These are phyloP conservation scores for Hydrangea macrophylla DNA, from an alignment of 148 eudicot genomes.

Conservation along the genomic window DNA sequence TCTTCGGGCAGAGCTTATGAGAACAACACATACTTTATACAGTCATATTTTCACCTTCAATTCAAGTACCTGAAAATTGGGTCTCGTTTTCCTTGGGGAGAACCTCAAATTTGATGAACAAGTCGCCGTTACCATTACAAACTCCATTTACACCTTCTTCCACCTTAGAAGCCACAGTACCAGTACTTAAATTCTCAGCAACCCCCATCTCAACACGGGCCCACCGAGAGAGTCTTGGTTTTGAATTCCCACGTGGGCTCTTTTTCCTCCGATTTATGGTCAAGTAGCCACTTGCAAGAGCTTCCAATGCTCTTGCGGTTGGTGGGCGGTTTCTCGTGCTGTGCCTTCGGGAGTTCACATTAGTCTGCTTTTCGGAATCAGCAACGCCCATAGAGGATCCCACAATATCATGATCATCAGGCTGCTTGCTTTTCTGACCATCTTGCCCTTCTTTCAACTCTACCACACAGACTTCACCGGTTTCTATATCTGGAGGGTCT, in stretches of 20 bases:
- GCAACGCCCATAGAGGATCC: not conserved
- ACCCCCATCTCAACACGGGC: slow-evolving; percentile 12
- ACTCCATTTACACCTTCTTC: slow-evolving; percentile 15
- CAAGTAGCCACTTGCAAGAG: slow-evolving; percentile 38
- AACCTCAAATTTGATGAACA: slow-evolving; percentile 7
- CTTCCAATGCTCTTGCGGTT: slow-evolving; percentile 38
- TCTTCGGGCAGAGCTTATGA: not conserved
- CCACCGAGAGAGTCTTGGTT: slow-evolving; percentile 6
- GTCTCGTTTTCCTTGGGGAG: slow-evolving; percentile 9
- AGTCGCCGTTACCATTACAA: slow-evolving; percentile 2
- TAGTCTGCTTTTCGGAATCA: slow-evolving; percentile 17
- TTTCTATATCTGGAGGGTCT: slow-evolving; percentile 31
- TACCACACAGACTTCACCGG: not conserved
- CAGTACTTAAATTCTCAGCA: slow-evolving; percentile 11
- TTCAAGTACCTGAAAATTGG: slow-evolving; percentile 9
- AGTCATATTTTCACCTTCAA: not conserved
- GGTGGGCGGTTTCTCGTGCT: slow-evolving; percentile 42
- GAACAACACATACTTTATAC: not conserved
- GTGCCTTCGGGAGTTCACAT: slow-evolving; percentile 28
- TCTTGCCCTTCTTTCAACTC: slow-evolving; percentile 2
- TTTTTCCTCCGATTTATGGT: slow-evolving; percentile 25
- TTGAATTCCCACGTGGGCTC: slow-evolving; percentile 1
- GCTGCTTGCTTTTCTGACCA: not conserved
- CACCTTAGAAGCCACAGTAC: slow-evolving; percentile 5
- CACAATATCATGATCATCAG: not conserved